Evolutionary conservation across 176 grass and related monocot genomes (phyloP).

Genomic region (Phoenix roebelenii): DNA sequence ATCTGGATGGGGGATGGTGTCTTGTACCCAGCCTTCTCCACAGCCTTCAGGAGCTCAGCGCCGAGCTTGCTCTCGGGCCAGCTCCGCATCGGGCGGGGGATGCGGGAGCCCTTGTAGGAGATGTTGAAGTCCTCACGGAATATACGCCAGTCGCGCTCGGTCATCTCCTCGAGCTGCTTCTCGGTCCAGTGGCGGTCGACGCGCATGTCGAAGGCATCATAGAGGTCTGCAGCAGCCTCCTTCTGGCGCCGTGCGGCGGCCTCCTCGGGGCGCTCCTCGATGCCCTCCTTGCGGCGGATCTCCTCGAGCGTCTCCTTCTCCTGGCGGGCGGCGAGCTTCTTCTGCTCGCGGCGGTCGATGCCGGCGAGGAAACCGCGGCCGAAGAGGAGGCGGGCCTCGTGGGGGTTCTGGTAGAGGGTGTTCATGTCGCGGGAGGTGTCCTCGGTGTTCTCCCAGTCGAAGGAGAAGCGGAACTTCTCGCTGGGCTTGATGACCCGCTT

Average conservation of each 20-base stretch:
- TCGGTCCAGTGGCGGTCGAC: conserved; percentile 90
- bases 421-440: conserved; percentile 99
- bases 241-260: conserved; percentile 41
- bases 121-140: conserved; percentile 97
- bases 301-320: conserved; percentile 80
- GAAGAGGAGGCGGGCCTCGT: conserved; percentile 73
- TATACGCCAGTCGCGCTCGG: conserved; percentile 85
- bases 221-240: conserved; percentile 65
- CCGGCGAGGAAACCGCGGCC: conserved; percentile 85
- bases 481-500: conserved; percentile 94
- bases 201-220: conserved; percentile 91
- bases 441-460: conserved; percentile 97
- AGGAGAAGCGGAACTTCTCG: conserved; percentile 96
- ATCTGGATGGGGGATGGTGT: conserved; percentile 87
- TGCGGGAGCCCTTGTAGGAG: conserved; percentile 86
- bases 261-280: conserved; percentile 78
- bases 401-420: conserved; percentile 65
- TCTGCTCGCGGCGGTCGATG: conserved; percentile 89
- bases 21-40: conserved; percentile 81
- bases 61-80: conserved; percentile 85
- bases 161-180: conserved; percentile 81
- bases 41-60: conserved; percentile 55
- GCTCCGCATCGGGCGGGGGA: conserved; percentile 75
- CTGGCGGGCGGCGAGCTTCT: conserved; percentile 60
- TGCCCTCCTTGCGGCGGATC: conserved; percentile 60